phyloP scores from a whole-genome alignment of 768 basidiomycete species.

The Rhodotorula graminis region DNA sequence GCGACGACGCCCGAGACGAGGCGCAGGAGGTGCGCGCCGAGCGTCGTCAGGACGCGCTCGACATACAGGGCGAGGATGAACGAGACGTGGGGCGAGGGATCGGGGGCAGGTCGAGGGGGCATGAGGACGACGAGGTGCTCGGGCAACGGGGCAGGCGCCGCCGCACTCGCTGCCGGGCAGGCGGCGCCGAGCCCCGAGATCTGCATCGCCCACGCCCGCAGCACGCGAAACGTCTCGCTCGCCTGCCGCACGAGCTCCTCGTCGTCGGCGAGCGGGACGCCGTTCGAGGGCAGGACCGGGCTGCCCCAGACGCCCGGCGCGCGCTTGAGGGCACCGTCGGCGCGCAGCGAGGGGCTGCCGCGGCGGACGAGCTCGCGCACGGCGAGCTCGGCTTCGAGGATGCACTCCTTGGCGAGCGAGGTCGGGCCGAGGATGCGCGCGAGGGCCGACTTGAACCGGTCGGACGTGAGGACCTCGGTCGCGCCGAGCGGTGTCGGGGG shows the following conservation, averaged over 20 bases:
- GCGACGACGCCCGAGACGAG: constrained; percentile 71
- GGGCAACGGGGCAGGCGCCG: constrained; percentile 15
- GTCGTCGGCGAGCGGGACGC: background rate
- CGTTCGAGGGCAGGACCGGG: background rate
- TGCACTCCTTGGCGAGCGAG: constrained; percentile 79
- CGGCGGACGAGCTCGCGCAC: constrained; percentile 62
- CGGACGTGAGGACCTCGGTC: constrained; percentile 54
- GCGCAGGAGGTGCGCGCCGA: constrained; percentile 66
- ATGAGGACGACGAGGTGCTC: background rate
- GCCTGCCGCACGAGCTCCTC: constrained; percentile 18
- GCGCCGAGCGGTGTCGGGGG: background rate
- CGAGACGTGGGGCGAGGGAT: constrained; percentile 16
- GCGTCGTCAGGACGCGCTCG: constrained; percentile 50
- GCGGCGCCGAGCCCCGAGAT: constrained; percentile 72
- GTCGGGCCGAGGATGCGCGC: constrained; percentile 70
- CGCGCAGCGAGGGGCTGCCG: constrained; percentile 54
- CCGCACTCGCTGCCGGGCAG: constrained; percentile 38
- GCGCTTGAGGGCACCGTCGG: constrained; percentile 50
- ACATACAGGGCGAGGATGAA: constrained; percentile 21
- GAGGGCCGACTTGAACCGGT: constrained; percentile 62
- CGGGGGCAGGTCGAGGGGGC: constrained; percentile 6
- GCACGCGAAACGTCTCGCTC: constrained; percentile 40
- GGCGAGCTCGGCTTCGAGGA: constrained; percentile 89
- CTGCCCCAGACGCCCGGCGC: constrained; percentile 1
- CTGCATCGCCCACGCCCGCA: constrained; percentile 55